Conservation (phyloP, 164 flowering plant genomes). For the Vitis vinifera region ASM3070453v1 NC_081818.1:23434501-23435000, state of each 20-base stretch:
- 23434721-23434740: neutral
- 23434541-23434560: conserved; percentile 1
- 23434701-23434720: neutral
- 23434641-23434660: no score
- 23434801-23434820: conserved; percentile 16
- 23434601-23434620: no score
- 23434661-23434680: neutral
- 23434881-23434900: conserved; percentile 57
- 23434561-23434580: neutral
- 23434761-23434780: conserved; percentile 13
- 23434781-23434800: conserved; percentile 9
- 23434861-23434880: conserved; percentile 66
- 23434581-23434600: no score
- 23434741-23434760: conserved; percentile 19
- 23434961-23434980: conserved; percentile 63
- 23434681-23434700: neutral
- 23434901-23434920: conserved; percentile 67
- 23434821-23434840: conserved; percentile 51
- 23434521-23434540: conserved; percentile 10
- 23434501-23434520: neutral
- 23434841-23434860: conserved; percentile 64
- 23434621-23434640: no score
- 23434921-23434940: conserved; percentile 44
- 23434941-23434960: conserved; percentile 57
- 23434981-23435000: conserved; percentile 56